These are phyloP conservation scores for Microcyclosporella mali DNA, from an alignment of 2,329 filamentous ascomycete species.

Conservation along the genomic window DNA sequence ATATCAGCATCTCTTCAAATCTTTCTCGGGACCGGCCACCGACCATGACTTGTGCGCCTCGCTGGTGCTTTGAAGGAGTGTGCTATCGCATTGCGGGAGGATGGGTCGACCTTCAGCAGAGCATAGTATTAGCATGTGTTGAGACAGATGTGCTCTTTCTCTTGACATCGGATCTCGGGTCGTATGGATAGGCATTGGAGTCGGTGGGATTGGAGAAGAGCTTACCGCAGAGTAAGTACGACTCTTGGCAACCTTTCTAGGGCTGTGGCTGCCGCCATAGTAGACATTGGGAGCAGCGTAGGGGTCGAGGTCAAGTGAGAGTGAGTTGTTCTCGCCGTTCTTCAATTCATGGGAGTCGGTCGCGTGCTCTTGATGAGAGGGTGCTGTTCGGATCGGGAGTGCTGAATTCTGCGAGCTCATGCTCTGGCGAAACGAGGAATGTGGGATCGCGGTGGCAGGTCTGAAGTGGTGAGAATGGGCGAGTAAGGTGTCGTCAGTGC, in stretches of 20 bases:
- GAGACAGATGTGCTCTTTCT: slow-evolving; percentile 2
- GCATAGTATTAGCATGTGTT: slow-evolving; percentile 4
- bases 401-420: slow-evolving; percentile 32
- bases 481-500: background rate
- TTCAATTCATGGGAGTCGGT: slow-evolving; percentile 4
- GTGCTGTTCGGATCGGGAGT: slow-evolving; percentile 18
- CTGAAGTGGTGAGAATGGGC: background rate
- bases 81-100: slow-evolving; percentile 13
- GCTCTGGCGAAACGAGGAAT: slow-evolving; percentile 23
- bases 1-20: slow-evolving; percentile 2
- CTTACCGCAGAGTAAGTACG: slow-evolving; percentile 54
- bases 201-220: slow-evolving; percentile 3
- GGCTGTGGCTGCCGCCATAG: slow-evolving; percentile 50
- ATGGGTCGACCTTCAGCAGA: slow-evolving; percentile 18
- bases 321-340: slow-evolving; percentile 8
- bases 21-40: slow-evolving; percentile 4
- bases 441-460: background rate
- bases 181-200: background rate
- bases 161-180: slow-evolving; percentile 6
- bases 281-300: slow-evolving; percentile 54
- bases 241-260: slow-evolving; percentile 42
- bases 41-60: slow-evolving; percentile 30
- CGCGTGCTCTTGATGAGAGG: slow-evolving; percentile 5
- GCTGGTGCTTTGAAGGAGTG: slow-evolving; percentile 18
- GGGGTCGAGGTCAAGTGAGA: slow-evolving; percentile 44